These are phyloP conservation scores for Hortiboletus flavorubellus DNA, from an alignment of 768 basidiomycete genomes.

Conservation along the genomic window DNA sequence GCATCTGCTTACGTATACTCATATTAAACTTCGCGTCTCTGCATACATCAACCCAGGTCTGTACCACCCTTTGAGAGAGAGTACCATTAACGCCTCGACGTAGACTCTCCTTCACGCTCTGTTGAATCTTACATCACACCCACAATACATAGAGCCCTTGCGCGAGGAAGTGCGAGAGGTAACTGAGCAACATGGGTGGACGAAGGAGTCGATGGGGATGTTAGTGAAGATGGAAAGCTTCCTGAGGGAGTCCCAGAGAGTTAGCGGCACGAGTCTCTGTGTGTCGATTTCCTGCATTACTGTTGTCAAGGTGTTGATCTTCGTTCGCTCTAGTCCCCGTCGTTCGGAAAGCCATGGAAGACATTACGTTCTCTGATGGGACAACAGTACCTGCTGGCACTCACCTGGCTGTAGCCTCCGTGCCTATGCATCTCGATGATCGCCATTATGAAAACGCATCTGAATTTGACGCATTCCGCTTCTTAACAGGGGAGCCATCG, in stretches of 20 bases:
- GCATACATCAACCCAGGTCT: constrained; percentile 34
- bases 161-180: constrained; percentile 39
- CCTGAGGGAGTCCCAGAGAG: constrained; percentile 39
- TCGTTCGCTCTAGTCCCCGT: constrained; percentile 25
- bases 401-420: constrained; percentile 30
- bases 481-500: constrained; percentile 27
- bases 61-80: constrained; percentile 1
- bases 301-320: constrained; percentile 1
- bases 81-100: constrained; percentile 2
- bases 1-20: constrained; percentile 34
- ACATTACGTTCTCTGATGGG: constrained; percentile 34
- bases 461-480: constrained; percentile 42
- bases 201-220: constrained; percentile 31
- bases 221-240: constrained; percentile 43
- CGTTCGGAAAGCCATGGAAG: constrained; percentile 34
- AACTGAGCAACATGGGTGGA: constrained; percentile 32
- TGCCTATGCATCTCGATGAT: constrained; percentile 39
- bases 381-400: constrained; percentile 39
- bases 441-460: constrained; percentile 41
- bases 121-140: constrained; percentile 38
- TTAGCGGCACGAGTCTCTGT: constrained; percentile 34
- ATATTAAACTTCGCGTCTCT: constrained; percentile 37
- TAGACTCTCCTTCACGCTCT: constrained; percentile 38
- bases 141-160: constrained; percentile 38
- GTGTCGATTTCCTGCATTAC: constrained; percentile 6